Percentiles rank a stretch among this genome's conserved stretches.
These are phyloP conservation scores for Flaveria trinervia DNA, from an alignment of 129 eudicot genomes.

Conservation along the genomic window DNA sequence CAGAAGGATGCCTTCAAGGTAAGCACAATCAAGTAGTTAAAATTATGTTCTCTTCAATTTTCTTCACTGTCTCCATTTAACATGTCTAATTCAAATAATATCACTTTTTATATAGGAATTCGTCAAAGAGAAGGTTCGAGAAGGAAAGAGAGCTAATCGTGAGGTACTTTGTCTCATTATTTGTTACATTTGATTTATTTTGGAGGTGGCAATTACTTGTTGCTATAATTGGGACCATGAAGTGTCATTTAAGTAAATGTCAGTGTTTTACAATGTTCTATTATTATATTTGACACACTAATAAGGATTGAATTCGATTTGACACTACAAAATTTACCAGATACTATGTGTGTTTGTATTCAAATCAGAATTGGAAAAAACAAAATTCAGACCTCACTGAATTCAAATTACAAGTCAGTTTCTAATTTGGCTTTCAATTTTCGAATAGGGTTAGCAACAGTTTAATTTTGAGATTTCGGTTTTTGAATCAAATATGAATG, in stretches of 20 bases:
- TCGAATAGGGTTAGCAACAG: too few species aligned
- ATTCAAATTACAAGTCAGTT: too few species aligned
- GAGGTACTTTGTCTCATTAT: conserved; percentile 48
- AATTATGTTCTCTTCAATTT: neutral
- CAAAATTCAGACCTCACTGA: too few species aligned
- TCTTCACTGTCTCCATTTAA: neutral
- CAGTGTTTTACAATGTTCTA: neutral
- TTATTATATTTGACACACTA: neutral
- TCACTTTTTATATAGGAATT: conserved; percentile 42
- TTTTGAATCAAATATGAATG: too few species aligned
- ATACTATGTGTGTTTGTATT: neutral
- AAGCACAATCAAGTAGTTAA: conserved; percentile 5
- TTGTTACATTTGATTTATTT: neutral
- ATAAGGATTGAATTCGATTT: neutral
- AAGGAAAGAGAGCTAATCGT: conserved; percentile 80
- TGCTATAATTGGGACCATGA: neutral
- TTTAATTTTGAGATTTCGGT: too few species aligned
- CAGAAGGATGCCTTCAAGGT: conserved; percentile 88
- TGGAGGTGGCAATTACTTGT: neutral
- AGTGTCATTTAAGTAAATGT: neutral
- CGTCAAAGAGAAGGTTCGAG: conserved; percentile 78
- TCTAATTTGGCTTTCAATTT: too few species aligned
- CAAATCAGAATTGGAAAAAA: too few species aligned
- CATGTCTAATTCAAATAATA: neutral
- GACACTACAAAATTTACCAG: too few species aligned